phyloP scores from a whole-genome alignment of 2,329 filamentous ascomycete species.

The Aureobasidium sp. region DNA sequence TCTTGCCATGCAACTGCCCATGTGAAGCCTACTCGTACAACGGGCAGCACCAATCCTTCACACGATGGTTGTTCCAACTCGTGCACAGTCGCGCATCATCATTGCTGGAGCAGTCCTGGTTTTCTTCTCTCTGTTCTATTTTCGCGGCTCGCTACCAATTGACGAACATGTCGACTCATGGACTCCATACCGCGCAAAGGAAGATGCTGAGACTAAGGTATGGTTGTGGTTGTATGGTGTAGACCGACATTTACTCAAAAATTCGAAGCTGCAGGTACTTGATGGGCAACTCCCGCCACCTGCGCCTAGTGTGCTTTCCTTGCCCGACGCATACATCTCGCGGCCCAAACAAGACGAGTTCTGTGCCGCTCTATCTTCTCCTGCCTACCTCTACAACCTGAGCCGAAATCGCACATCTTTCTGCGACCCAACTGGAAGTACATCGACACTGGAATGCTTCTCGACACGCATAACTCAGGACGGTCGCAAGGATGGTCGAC shows the following conservation, averaged over 20 bases:
- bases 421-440: not conserved
- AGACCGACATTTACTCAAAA: not conserved
- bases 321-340: not conserved
- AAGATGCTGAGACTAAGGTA: not conserved
- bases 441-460: not conserved
- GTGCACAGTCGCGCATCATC: not conserved
- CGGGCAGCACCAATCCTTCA: not conserved
- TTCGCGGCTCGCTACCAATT: not conserved
- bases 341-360: not conserved
- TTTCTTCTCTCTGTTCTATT: not conserved
- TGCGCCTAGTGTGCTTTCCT: not conserved
- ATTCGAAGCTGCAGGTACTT: too few species aligned
- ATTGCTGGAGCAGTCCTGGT: not conserved
- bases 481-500: not conserved
- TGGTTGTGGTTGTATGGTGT: not conserved
- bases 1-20: not conserved
- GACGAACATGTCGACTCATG: not conserved
- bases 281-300: not conserved
- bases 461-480: not conserved
- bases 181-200: not conserved
- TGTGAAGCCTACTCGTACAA: not conserved
- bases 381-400: not conserved
- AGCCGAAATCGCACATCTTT: not conserved
- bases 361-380: not conserved
- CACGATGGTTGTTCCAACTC: not conserved